Evolutionary conservation across 2,329 filamentous ascomycete species (phyloP).

Genomic region (Cladosporium sp.): DNA sequence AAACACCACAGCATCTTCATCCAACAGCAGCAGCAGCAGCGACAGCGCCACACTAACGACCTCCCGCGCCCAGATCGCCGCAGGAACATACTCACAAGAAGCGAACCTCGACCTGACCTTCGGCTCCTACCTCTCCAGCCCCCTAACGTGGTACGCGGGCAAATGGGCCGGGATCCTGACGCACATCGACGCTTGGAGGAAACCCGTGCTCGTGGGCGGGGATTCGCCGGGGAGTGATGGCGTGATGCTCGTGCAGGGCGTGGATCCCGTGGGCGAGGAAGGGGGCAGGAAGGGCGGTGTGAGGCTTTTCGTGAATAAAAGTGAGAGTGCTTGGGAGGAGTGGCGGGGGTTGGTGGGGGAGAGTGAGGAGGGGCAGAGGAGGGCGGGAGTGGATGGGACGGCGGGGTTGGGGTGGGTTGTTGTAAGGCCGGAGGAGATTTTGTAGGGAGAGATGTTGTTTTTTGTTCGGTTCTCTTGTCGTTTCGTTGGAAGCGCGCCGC

Average conservation of each 20-base stretch:
- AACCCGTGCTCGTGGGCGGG: conserved; percentile 40
- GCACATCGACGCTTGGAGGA: conserved; percentile 40
- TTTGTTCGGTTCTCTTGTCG: no score
- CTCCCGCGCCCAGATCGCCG: conserved; percentile 39
- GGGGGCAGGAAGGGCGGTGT: conserved; percentile 39
- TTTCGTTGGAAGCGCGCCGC: no score
- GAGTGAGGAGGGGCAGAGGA: conserved; percentile 32
- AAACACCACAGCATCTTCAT: conserved; percentile 28
- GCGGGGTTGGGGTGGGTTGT: conserved; percentile 46
- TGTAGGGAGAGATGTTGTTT: not conserved
- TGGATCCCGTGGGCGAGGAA: conserved; percentile 30
- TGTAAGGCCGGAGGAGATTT: conserved; percentile 38
- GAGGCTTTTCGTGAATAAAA: conserved; percentile 42
- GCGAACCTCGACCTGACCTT: conserved; percentile 39
- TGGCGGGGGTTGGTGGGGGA: conserved; percentile 38
- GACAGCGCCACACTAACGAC: no score
- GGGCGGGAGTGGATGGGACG: conserved; percentile 36
- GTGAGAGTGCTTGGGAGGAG: conserved; percentile 32
- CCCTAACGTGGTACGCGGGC: conserved; percentile 42
- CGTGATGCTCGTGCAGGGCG: conserved; percentile 44
- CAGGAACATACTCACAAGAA: conserved; percentile 33
- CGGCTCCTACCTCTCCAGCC: conserved; percentile 42
- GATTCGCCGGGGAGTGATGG: conserved; percentile 44
- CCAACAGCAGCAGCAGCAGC: conserved; percentile 23
- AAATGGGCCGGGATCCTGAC: conserved; percentile 41